phyloP scores from a whole-genome alignment of 2,329 filamentous ascomycete genomes.

The Colletotrichum melonis region DNA sequence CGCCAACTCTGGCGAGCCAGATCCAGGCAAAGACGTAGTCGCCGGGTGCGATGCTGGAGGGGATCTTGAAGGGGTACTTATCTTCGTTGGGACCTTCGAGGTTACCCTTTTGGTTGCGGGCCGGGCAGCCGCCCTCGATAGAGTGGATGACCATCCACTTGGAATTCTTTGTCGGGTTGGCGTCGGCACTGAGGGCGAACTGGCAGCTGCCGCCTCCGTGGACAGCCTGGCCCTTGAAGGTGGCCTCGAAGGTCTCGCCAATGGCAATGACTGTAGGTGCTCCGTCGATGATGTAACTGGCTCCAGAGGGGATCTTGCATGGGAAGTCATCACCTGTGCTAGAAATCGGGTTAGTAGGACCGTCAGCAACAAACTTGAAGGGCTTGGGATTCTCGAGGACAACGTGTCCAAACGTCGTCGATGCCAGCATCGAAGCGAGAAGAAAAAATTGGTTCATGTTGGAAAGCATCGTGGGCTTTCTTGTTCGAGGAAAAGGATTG shows the following conservation, averaged over 20 bases:
- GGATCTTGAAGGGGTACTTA: conserved; percentile 24
- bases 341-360: conserved; percentile 25
- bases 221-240: conserved; percentile 29
- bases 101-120: conserved; percentile 30
- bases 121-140: conserved; percentile 27
- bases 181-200: conserved; percentile 21
- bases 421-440: conserved; percentile 10
- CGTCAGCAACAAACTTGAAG: conserved; percentile 28
- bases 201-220: conserved; percentile 29
- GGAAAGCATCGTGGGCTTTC: neutral
- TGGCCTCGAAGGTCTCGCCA: conserved; percentile 18
- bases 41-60: conserved; percentile 19
- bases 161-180: conserved; percentile 18
- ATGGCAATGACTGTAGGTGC: conserved; percentile 17
- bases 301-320: conserved; percentile 16
- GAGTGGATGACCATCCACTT: conserved; percentile 32
- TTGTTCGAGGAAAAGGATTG: neutral
- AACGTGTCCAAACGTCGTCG: conserved; percentile 12
- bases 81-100: conserved; percentile 25
- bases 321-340: conserved; percentile 25
- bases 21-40: conserved; percentile 33
- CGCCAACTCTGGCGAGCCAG: conserved; percentile 22
- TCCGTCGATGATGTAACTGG: conserved; percentile 22
- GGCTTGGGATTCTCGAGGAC: conserved; percentile 29
- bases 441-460: neutral